Evolutionary conservation across 805 yeast species (phyloP).

Genomic region (Ascoidea asiatica): DNA sequence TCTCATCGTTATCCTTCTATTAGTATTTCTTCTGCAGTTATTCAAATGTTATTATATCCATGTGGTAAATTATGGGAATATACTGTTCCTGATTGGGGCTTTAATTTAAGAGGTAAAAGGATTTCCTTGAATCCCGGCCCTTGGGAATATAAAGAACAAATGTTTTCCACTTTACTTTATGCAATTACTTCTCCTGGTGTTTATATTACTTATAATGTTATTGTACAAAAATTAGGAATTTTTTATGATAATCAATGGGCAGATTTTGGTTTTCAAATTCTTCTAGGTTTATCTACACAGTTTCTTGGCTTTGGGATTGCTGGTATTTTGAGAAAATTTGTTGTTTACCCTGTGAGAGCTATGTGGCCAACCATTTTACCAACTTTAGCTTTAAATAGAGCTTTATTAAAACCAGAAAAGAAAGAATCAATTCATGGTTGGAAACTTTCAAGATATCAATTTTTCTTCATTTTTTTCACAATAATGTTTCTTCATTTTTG

Average conservation of each 20-base stretch:
- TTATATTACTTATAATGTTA: conserved; percentile 25
- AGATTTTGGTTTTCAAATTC: conserved; percentile 35
- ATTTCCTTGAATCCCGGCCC: conserved; percentile 46
- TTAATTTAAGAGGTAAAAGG: conserved; percentile 24
- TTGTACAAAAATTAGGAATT: conserved; percentile 17
- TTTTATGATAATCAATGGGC: conserved; percentile 20
- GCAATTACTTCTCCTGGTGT: conserved; percentile 22
- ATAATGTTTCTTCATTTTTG: conserved; percentile 28
- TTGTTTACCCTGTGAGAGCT: conserved; percentile 35
- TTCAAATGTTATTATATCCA: conserved; percentile 33
- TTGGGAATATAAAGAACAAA: conserved; percentile 52
- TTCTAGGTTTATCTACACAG: conserved; percentile 40
- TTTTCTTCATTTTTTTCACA: conserved; percentile 18
- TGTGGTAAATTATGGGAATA: conserved; percentile 28
- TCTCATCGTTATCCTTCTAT: conserved; percentile 40
- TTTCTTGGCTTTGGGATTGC: conserved; percentile 59
- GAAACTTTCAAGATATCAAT: conserved; percentile 21
- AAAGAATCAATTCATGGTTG: conserved; percentile 20
- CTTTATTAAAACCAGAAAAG: conserved; percentile 25
- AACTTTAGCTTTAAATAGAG: conserved; percentile 32
- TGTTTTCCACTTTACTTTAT: conserved; percentile 38
- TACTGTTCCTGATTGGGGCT: conserved; percentile 30
- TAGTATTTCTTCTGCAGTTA: conserved; percentile 26
- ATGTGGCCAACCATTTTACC: conserved; percentile 44
- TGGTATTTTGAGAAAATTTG: conserved; percentile 44